phyloP scores from a whole-genome alignment of 345 rosid species.

The Streptanthus diversifolius region DNA sequence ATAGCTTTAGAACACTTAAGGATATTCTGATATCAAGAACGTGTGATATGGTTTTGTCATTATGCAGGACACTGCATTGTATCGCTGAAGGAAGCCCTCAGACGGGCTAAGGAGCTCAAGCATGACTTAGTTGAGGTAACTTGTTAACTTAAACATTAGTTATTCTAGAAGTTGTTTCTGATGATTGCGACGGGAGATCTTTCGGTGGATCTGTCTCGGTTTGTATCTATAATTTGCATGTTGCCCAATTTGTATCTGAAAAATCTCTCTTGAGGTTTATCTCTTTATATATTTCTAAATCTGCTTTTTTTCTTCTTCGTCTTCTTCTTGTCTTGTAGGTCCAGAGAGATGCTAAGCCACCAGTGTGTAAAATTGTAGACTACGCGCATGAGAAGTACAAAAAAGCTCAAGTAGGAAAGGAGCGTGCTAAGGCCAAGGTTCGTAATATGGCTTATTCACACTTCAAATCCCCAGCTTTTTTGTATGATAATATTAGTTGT shows the following conservation, averaged over 20 bases:
- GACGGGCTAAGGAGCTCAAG: slow-evolving; percentile 32
- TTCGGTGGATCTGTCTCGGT: neutral
- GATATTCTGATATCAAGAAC: neutral
- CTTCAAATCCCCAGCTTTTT: neutral
- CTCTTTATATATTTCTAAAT: neutral
- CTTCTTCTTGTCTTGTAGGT: slow-evolving; percentile 22
- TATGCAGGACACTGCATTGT: slow-evolving; percentile 34
- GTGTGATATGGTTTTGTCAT: slow-evolving; percentile 6
- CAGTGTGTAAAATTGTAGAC: slow-evolving; percentile 37
- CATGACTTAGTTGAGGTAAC: slow-evolving; percentile 37
- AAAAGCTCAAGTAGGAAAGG: slow-evolving; percentile 33
- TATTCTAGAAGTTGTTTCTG: neutral
- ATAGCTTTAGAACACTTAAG: neutral
- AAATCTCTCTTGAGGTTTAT: neutral
- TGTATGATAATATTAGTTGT: neutral
- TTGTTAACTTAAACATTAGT: neutral
- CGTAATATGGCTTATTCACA: slow-evolving; percentile 1
- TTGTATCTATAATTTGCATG: neutral
- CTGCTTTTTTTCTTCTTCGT: neutral
- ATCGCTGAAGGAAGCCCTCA: slow-evolving; percentile 30
- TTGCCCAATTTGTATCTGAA: neutral
- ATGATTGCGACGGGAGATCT: neutral
- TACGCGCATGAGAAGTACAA: slow-evolving; percentile 31
- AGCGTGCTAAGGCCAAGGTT: slow-evolving; percentile 40
- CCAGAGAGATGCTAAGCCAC: slow-evolving; percentile 34